These are phyloP conservation scores for Botrytis hyacinthi DNA, from an alignment of 2,329 filamentous ascomycete genomes.

Conservation along the genomic window DNA sequence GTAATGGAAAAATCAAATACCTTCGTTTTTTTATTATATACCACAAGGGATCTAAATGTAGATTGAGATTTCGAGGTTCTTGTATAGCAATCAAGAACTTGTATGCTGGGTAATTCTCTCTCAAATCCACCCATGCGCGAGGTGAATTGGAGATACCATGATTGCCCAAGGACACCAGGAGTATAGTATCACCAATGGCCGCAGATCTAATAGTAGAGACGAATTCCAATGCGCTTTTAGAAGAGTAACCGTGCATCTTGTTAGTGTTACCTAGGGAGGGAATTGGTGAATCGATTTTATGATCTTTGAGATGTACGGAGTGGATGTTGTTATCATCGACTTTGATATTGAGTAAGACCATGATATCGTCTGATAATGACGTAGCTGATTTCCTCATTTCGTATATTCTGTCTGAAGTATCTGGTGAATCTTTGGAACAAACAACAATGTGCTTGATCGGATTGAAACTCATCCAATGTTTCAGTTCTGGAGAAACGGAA, in stretches of 20 bases:
- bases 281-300: background rate
- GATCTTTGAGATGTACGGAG: background rate
- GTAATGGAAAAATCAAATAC: background rate
- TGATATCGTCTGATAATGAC: background rate
- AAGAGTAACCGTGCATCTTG: background rate
- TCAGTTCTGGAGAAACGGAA: background rate
- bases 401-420: background rate
- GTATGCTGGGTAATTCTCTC: background rate
- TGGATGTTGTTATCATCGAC: background rate
- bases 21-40: background rate
- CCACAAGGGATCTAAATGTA: background rate
- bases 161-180: background rate
- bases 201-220: background rate
- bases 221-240: background rate
- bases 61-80: background rate
- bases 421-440: background rate
- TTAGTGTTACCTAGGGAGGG: background rate
- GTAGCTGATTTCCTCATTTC: fast-evolving
- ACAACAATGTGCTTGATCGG: background rate
- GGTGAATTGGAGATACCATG: background rate
- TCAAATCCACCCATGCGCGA: background rate
- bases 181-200: background rate
- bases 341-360: background rate
- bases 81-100: background rate
- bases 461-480: background rate